Base-by-base conservation (phyloP, 1,284 basidiomycete genomes). In the Marasmius sp. region DNA sequence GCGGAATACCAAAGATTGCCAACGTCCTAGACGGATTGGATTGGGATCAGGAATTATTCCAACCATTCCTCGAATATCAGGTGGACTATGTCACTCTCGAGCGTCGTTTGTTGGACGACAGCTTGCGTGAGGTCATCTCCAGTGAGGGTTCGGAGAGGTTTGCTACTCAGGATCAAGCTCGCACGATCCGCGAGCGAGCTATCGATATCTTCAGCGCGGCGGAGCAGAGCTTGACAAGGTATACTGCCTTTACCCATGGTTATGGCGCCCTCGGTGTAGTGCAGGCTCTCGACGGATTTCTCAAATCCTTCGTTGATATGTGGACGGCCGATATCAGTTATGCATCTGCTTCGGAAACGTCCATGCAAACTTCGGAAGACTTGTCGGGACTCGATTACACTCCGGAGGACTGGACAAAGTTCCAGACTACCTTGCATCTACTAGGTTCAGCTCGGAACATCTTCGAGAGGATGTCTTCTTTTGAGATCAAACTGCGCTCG, bases 11-110 rank as follows among this genome's bases (percentile, higher is more conserved):
- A 14, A 71, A 76, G 50, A 63, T 68, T n/a, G 67, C 72, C 37
- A 64, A 72, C 20, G 5, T 51, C 2, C 39, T 48, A 14, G 80
- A 83, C 51, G 79, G 78, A 10, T 75, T 85, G 65, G 87, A 88
- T 54, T 97, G 95, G 95, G 94, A 97, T 69, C 88, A 90, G 59
- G 87, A 91, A 45, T 80, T 97, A 9, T 96, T 95, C 73, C 94
- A 95, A 71, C 93, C 95, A 0, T 97, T 97, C 78, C 79, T 95
- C 18, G 92, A 95, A 70, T 90, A 91, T 64, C 95, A 97, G 70
- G 81, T 86, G 16, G 89, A 94, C 59, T 97, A 96, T 73, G 84
- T 85, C 0, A 76, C 81, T 0, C 80, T 96, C 43, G 95, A 98
- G 74, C 81, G 83, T 49, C 83, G 85, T 10, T 81, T 86, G 56